phyloP scores from a whole-genome alignment of 805 yeast genomes.

The Candida sphagnicola region DNA sequence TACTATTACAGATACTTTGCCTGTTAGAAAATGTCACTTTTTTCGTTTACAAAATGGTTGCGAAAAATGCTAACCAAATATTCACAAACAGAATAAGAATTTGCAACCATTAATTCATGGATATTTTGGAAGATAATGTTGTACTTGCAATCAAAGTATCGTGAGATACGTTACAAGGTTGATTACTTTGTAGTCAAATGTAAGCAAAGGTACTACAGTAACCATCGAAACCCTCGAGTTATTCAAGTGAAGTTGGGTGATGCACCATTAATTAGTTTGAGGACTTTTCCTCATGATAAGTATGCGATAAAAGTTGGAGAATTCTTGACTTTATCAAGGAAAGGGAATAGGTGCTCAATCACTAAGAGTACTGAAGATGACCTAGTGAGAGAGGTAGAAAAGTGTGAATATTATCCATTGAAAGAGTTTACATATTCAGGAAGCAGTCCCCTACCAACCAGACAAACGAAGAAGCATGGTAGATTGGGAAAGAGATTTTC shows the following conservation, averaged over 20 bases:
- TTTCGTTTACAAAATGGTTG: conserved; percentile 1
- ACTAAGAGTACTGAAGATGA: too few species aligned
- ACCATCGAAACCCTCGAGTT: conserved; percentile 31
- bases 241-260: conserved; percentile 31
- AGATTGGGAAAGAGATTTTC: background rate
- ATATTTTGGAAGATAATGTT: too few species aligned
- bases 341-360: background rate
- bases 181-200: conserved; percentile 31
- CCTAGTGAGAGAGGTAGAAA: background rate
- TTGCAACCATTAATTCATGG: conserved; percentile 5
- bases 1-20: too few species aligned
- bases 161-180: conserved; percentile 27
- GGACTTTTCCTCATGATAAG: conserved; percentile 32
- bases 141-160: conserved; percentile 10
- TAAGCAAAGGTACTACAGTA: conserved; percentile 36
- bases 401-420: too few species aligned
- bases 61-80: conserved; percentile 3
- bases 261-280: conserved; percentile 32
- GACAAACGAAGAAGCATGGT: background rate
- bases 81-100: background rate
- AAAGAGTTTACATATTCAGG: too few species aligned
- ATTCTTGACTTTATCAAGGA: conserved; percentile 20
- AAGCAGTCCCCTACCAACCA: too few species aligned
- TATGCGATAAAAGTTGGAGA: conserved; percentile 29
- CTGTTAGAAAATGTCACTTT: background rate